These are phyloP conservation scores for Coprinopsis marcescibilis DNA, from an alignment of 768 basidiomycete genomes.

Conservation along the genomic window DNA sequence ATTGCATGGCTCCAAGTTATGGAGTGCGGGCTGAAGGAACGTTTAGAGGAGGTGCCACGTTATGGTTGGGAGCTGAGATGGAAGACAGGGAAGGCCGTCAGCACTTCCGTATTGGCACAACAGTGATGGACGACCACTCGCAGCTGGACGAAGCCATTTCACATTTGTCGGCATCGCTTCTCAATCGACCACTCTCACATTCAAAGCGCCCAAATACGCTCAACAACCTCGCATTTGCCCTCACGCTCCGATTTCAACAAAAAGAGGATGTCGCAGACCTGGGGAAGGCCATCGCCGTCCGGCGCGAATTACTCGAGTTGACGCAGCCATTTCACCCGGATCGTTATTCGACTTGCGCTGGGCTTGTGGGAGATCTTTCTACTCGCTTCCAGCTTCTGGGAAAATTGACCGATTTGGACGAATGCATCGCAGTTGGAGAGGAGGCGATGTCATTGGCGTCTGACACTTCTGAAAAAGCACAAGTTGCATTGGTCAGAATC, in stretches of 20 bases:
- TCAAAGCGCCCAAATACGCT: no score
- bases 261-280: conserved; percentile 2
- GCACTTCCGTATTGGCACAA: no score
- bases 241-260: neutral
- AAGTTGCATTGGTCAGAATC: neutral
- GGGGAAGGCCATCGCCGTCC: conserved; percentile 9
- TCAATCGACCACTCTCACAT: no score
- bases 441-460: conserved; percentile 13
- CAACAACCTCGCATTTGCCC: neutral
- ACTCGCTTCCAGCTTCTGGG: conserved; percentile 14
- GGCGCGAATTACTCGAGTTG: conserved; percentile 9
- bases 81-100: no score
- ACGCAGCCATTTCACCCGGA: conserved; percentile 7
- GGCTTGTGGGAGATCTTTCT: conserved; percentile 12
- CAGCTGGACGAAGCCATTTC: no score
- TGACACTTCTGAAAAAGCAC: neutral
- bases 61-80: no score
- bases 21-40: no score
- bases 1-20: no score
- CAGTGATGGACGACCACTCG: no score
- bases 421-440: conserved; percentile 13
- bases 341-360: neutral
- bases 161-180: no score
- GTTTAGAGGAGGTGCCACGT: no score
- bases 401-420: conserved; percentile 8